Evolutionary conservation across 768 basidiomycete species (phyloP).

Genomic region (Pleurotus tuoliensis): DNA sequence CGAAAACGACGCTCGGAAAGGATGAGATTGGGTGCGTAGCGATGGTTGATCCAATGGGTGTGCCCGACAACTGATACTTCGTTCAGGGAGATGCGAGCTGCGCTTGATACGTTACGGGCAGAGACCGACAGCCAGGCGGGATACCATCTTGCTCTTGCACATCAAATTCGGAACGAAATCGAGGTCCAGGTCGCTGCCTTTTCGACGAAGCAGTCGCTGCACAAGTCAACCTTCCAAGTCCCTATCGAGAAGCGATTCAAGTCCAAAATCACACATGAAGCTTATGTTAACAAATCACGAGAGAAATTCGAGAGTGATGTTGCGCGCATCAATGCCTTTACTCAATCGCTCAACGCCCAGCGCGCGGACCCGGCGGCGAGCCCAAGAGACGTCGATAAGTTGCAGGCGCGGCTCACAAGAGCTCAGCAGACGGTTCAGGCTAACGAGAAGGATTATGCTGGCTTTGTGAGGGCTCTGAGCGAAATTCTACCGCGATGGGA

Average conservation of each 20-base stretch:
- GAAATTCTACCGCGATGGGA: conserved; percentile 89
- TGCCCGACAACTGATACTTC: background rate
- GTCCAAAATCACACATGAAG: conserved; percentile 81
- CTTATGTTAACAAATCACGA: conserved; percentile 81
- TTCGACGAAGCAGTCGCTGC: conserved; percentile 58
- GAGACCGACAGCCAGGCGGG: conserved; percentile 84
- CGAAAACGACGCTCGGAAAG: conserved; percentile 71
- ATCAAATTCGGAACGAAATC: conserved; percentile 71
- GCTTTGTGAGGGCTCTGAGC: conserved; percentile 73
- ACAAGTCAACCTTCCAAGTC: conserved; percentile 69
- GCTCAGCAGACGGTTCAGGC: conserved; percentile 85
- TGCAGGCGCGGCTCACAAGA: conserved; percentile 80
- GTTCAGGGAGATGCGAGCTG: conserved; percentile 74
- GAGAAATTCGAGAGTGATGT: conserved; percentile 95
- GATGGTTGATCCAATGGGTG: background rate
- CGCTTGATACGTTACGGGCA: conserved; percentile 70
- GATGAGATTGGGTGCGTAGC: conserved; percentile 89
- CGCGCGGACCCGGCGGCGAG: conserved; percentile 57
- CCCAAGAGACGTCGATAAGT: conserved; percentile 80
- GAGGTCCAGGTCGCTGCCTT: conserved; percentile 65
- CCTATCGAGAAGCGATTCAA: conserved; percentile 90
- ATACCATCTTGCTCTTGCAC: conserved; percentile 69
- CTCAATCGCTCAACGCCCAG: conserved; percentile 65
- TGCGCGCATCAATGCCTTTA: conserved; percentile 90
- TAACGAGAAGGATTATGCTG: conserved; percentile 91